Evolutionary conservation across 2,329 filamentous ascomycete species (phyloP).

Genomic region (Akanthomyces dipterigenus): DNA sequence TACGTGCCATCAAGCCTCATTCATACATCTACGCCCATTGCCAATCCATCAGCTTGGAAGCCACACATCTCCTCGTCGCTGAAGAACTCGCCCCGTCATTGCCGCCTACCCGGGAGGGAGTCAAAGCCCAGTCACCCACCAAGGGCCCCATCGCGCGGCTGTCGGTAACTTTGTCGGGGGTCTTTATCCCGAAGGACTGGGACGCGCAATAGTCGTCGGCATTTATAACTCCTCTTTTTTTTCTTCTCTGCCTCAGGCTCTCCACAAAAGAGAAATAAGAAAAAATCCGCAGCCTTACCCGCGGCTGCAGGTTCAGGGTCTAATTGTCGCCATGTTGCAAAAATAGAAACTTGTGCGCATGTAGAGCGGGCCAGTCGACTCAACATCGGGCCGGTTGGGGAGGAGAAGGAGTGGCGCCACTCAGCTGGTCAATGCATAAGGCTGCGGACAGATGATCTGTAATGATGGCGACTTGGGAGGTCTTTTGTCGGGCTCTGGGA

Average conservation of each 20-base stretch:
- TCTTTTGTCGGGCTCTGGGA: background rate
- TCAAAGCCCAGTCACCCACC: background rate
- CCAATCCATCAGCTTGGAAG: no score
- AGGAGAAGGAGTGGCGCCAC: background rate
- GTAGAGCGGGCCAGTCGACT: background rate
- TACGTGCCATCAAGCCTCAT: background rate
- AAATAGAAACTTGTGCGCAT: background rate
- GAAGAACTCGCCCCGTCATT: background rate
- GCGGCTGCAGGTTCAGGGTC: background rate
- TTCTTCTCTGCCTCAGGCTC: background rate
- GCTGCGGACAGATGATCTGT: background rate
- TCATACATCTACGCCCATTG: background rate
- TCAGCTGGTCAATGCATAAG: conserved; percentile 1
- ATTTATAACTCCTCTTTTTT: background rate
- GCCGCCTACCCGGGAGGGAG: background rate
- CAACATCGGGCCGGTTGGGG: background rate
- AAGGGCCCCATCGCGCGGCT: background rate
- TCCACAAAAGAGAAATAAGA: background rate
- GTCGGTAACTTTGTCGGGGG: background rate
- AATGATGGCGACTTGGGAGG: no score
- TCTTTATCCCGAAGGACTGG: background rate
- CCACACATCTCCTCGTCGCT: no score
- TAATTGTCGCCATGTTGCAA: background rate
- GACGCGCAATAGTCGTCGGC: background rate
- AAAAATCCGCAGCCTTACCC: background rate